Evolutionary conservation across 2,329 filamentous ascomycete species (phyloP).

Genomic region (Calonectria naviculata): DNA sequence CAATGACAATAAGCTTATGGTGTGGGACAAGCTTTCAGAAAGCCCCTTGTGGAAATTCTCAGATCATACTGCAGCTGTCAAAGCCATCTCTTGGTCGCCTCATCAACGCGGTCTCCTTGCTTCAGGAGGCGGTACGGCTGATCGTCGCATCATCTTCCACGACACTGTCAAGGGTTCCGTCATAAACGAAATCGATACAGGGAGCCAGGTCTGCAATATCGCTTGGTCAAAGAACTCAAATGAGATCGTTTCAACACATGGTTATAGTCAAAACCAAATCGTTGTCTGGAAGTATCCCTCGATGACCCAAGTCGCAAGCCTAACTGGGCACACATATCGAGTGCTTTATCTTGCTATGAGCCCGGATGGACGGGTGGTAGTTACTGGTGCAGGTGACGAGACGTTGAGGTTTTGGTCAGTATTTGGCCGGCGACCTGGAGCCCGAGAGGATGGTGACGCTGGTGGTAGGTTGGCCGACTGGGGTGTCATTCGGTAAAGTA

Average conservation of each 20-base stretch:
- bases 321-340: slow-evolving; percentile 96
- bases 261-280: slow-evolving; percentile 98
- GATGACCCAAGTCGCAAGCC: slow-evolving; percentile 95
- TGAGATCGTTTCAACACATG: slow-evolving; percentile 96
- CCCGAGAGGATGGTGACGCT: slow-evolving; percentile 74
- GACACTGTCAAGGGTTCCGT: slow-evolving; percentile 87
- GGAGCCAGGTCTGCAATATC: slow-evolving; percentile 98
- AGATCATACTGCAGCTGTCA: slow-evolving; percentile 95
- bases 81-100: slow-evolving; percentile 97
- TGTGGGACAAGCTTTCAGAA: slow-evolving; percentile 97
- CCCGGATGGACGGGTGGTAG: slow-evolving; percentile 91
- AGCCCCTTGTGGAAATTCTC: slow-evolving; percentile 94
- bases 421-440: slow-evolving; percentile 84
- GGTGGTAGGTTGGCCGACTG: slow-evolving; percentile 77
- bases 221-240: slow-evolving; percentile 98
- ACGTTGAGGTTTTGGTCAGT: slow-evolving; percentile 97
- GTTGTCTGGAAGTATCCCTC: slow-evolving; percentile 99
- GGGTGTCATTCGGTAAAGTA: slow-evolving; percentile 78
- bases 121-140: slow-evolving; percentile 94
- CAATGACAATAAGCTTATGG: slow-evolving; percentile 98
- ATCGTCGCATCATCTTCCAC: slow-evolving; percentile 97
- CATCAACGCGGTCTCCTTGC: slow-evolving; percentile 95
- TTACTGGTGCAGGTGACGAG: slow-evolving; percentile 96
- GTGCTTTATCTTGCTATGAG: slow-evolving; percentile 98
- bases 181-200: slow-evolving; percentile 92